Base-by-base conservation (phyloP, 2,329 filamentous ascomycete species). In the Xylaria sp. region DNA sequence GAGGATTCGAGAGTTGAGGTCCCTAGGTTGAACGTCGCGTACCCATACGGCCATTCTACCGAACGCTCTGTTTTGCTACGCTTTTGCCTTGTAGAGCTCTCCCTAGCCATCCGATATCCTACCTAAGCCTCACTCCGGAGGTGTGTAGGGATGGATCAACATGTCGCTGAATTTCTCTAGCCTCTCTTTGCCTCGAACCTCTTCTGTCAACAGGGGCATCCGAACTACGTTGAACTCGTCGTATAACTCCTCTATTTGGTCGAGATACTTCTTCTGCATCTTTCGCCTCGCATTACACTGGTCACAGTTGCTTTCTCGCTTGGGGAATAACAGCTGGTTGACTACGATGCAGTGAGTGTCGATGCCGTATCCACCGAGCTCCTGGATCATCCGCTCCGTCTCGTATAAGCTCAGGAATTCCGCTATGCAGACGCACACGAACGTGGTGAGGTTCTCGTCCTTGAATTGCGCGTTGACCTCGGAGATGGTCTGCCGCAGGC, bases 221-320 rank as follows among this genome's bases (percentile, higher is more conserved):
- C 95, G 95, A 75, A 99, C 95, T 48, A 99, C 94, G 79, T 99
- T 97, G 85, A 99, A 99, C 81, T 99, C 96, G 78, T 98, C 94
- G 80, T 99, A 99, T 68, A 99, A 84, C 84, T 99, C 96, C 83
- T 97, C 94, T 77, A 98, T 98, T 86, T 99, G 95, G 79, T 98
- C 94, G 52, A 99, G 87, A 80, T 99, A 99, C 85, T 99, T 99
- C 86, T 94, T 96, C 86, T 99, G 96, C 96, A 99, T 99, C 86
- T 97, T 97, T 78, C 94, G 87, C 73, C 96, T 86, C 55, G 96
- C 92, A 79, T 94, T 97, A 83, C 96, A 99, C 85, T 99, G 96
- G 71, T 98, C 94, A 82, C 96, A 99, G 43, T 89, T 88, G 79
- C 92, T 97, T 62, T 90, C 91, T 73, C 91, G 87, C 81, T 92